phyloP scores from a whole-genome alignment of 192 early-diverging fungal species.

The Coemansia aciculifera region DNA sequence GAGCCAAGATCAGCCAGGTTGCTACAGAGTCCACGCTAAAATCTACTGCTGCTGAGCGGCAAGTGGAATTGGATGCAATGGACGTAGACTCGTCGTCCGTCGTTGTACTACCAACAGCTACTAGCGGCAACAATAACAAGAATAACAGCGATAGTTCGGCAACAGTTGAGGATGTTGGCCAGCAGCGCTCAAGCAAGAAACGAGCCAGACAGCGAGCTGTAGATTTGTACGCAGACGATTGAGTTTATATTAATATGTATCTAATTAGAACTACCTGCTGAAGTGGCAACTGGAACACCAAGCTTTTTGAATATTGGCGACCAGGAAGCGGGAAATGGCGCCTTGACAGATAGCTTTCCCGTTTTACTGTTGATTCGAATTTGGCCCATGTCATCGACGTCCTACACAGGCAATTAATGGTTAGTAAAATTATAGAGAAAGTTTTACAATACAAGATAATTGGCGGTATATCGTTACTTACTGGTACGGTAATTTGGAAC shows the following conservation, averaged over 20 bases:
- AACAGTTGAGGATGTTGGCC: neutral
- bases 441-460: neutral
- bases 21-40: neutral
- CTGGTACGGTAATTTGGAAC: conserved; percentile 17
- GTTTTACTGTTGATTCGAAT: neutral
- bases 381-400: conserved; percentile 6
- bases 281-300: neutral
- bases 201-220: conserved; percentile 9
- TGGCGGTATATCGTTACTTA: conserved; percentile 7
- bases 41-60: neutral
- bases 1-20: neutral
- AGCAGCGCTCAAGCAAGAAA: conserved; percentile 11
- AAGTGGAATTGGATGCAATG: conserved; percentile 5
- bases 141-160: no score
- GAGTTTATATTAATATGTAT: neutral
- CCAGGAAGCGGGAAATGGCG: conserved; percentile 40
- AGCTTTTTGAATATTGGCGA: conserved; percentile 21
- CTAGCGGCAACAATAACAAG: no score
- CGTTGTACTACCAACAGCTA: neutral
- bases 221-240: conserved; percentile 21
- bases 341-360: conserved; percentile 14
- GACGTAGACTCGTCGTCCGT: neutral
- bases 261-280: neutral
- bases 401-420: neutral
- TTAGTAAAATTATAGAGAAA: no score